Conservation (phyloP, 2,329 filamentous ascomycete genomes). For the Claviceps sp. region DNA sequence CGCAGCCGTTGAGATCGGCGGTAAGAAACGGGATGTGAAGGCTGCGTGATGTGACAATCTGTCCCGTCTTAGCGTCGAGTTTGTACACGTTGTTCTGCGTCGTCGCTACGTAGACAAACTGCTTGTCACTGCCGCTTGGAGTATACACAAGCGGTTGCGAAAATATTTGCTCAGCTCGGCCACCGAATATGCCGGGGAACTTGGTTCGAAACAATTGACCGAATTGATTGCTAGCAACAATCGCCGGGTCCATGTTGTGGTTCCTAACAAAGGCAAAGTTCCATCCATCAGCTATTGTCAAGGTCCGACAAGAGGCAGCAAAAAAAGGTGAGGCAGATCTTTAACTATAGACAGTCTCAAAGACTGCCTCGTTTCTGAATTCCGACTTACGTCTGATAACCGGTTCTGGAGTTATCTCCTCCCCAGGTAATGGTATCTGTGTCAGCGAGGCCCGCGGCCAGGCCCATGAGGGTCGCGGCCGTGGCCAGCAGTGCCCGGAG, state of each 20-base stretch:
- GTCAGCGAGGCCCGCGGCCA: slow-evolving; percentile 22
- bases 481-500: slow-evolving; percentile 16
- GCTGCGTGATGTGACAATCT: slow-evolving; percentile 32
- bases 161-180: slow-evolving; percentile 36
- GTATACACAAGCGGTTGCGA: slow-evolving; percentile 38
- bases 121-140: slow-evolving; percentile 27
- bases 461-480: slow-evolving; percentile 19
- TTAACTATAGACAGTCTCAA: neutral
- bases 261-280: slow-evolving; percentile 21
- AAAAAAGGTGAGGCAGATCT: neutral
- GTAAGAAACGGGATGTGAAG: slow-evolving; percentile 36
- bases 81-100: slow-evolving; percentile 46
- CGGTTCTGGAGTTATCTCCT: slow-evolving; percentile 39
- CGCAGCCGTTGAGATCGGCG: slow-evolving; percentile 33
- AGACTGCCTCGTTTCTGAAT: neutral
- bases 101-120: slow-evolving; percentile 42
- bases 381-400: slow-evolving; percentile 35
- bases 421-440: slow-evolving; percentile 48
- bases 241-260: slow-evolving; percentile 49
- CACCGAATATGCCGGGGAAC: slow-evolving; percentile 38
- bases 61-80: slow-evolving; percentile 39
- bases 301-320: neutral
- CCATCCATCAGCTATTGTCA: neutral
- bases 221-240: slow-evolving; percentile 42
- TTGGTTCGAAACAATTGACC: slow-evolving; percentile 38